Percentiles rank a stretch among this genome's conserved stretches.
These are phyloP conservation scores for Suillus sp. DNA, from an alignment of 768 basidiomycete species.

Conservation along the genomic window DNA sequence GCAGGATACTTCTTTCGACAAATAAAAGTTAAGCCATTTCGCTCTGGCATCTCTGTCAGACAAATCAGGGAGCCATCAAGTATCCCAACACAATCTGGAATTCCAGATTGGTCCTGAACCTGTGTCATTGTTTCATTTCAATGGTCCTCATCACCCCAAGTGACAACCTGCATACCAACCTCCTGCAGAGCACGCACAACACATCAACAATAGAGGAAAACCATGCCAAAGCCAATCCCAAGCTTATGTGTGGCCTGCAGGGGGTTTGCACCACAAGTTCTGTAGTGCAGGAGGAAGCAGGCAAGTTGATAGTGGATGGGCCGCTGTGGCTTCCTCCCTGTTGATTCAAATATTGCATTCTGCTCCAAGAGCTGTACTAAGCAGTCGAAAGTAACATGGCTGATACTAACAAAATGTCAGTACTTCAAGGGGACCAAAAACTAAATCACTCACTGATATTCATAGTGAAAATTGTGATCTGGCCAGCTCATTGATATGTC, in stretches of 20 bases:
- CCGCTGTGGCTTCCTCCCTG: slow-evolving; percentile 20
- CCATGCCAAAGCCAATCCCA: slow-evolving; percentile 25
- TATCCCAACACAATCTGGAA: slow-evolving; percentile 26
- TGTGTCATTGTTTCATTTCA: not conserved
- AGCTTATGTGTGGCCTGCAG: slow-evolving; percentile 19
- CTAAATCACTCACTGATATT: not conserved
- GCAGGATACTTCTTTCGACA: slow-evolving; percentile 16
- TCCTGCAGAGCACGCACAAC: slow-evolving; percentile 24
- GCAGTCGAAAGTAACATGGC: slow-evolving; percentile 14
- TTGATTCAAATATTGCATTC: slow-evolving; percentile 23
- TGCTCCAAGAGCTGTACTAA: slow-evolving; percentile 14
- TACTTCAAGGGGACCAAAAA: not conserved
- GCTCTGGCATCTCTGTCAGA: slow-evolving; percentile 18
- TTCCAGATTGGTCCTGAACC: slow-evolving; percentile 22
- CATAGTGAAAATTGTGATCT: not conserved
- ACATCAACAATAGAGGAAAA: slow-evolving; percentile 21
- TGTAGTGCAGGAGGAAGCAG: slow-evolving; percentile 25
- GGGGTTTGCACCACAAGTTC: slow-evolving; percentile 18
- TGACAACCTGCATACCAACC: slow-evolving; percentile 16
- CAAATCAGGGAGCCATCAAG: slow-evolving; percentile 25
- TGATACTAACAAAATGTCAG: slow-evolving; percentile 7
- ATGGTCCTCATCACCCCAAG: slow-evolving; percentile 20
- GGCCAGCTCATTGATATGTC: slow-evolving; percentile 9
- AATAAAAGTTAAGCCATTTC: slow-evolving; percentile 18
- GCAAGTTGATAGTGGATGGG: slow-evolving; percentile 27